Base-by-base conservation (phyloP, 202 grass and related monocot genomes). In the Sporobolus alterniflorus region DNA sequence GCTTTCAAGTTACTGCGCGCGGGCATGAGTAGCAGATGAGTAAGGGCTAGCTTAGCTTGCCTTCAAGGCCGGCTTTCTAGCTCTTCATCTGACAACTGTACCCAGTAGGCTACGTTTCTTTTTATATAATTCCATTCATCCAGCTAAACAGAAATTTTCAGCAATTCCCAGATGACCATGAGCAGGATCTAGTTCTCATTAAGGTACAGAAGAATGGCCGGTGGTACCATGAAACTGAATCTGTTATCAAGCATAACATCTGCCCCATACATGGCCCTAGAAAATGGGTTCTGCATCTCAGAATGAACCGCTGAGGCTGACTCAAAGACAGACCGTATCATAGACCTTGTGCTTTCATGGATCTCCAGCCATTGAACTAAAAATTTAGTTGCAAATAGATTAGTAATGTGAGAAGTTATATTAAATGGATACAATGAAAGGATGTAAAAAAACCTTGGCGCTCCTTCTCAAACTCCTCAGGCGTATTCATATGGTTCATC, bases 391-490 rank as follows among this genome's bases (percentile, higher is more conserved):
- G 64, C 26, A 54, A 22, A 26, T 82, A 32, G 22, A 20, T 87
- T 5, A 80, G 26, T 47, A 72, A 55, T 9, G 2, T 31, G 44
- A 64, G 30, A 41, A 26, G 66, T 12, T 48, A 50, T 11, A 78
- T n/a, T 61, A 62, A 74, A 61, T 78, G 44, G 13, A 79, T 33
- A 66, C 12, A 66, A 76, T 71, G 40, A 33, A 33, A 59, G 26
- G 44, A 59, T 63, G 57, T 48, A n/a, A 39, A 39, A 54, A 31
- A 74, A 98, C 92, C 96, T 98, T 92, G 90, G 78, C 95, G 92
- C 77, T 98, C 96, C 84, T 93, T 92, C 84, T 95, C 90, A 49
- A 98, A 98, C 79, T 90, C 92, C 82, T 86, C 92, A 80, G 92
- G 87, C 6, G 96, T 98, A 55, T 95, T 91, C 82, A 95, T 92